These are phyloP conservation scores for Pseudogymnoascus sp. DNA, from an alignment of 2,329 filamentous ascomycete genomes.

Conservation along the genomic window DNA sequence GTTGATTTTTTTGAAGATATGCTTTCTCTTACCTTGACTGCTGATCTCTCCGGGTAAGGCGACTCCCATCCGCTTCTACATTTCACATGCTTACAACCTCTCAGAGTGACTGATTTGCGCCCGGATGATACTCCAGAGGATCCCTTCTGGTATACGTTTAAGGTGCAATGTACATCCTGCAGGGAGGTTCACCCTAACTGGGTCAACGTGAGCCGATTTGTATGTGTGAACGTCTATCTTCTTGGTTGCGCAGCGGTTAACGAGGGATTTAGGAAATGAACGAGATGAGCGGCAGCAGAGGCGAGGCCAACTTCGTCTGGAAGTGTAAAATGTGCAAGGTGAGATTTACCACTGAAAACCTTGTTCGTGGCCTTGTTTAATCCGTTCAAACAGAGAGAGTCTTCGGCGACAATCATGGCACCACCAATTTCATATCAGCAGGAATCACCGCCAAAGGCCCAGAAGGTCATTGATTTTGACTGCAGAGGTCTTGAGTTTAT, in stretches of 20 bases:
- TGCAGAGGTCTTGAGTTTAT: slow-evolving; percentile 89
- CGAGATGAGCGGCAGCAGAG: slow-evolving; percentile 85
- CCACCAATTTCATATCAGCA: slow-evolving; percentile 67
- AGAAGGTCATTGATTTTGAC: slow-evolving; percentile 84
- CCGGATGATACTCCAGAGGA: slow-evolving; percentile 74
- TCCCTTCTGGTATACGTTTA: slow-evolving; percentile 96
- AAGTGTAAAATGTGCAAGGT: slow-evolving; percentile 98
- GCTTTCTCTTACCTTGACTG: slow-evolving; percentile 61
- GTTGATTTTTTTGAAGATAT: slow-evolving; percentile 36
- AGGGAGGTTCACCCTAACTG: slow-evolving; percentile 83
- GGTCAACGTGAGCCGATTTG: slow-evolving; percentile 82
- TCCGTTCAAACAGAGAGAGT: slow-evolving; percentile 56
- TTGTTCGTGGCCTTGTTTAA: slow-evolving; percentile 10
- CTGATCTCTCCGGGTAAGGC: slow-evolving; percentile 63
- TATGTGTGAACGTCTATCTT: no score
- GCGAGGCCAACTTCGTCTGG: slow-evolving; percentile 99
- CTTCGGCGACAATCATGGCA: slow-evolving; percentile 76
- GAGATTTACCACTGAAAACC: slow-evolving; percentile 21
- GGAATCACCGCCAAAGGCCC: slow-evolving; percentile 63
- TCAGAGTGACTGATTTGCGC: slow-evolving; percentile 81
- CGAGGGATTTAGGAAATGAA: slow-evolving; percentile 62
- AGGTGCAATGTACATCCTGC: slow-evolving; percentile 96
- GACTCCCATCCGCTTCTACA: slow-evolving; percentile 16
- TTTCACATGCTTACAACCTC: slow-evolving; percentile 16
- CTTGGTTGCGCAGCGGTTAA: no score